Evolutionary conservation across 768 basidiomycete species (phyloP), one percentile per base, ranked within the genome.

Genomic region (Suillus variegatus): DNA sequence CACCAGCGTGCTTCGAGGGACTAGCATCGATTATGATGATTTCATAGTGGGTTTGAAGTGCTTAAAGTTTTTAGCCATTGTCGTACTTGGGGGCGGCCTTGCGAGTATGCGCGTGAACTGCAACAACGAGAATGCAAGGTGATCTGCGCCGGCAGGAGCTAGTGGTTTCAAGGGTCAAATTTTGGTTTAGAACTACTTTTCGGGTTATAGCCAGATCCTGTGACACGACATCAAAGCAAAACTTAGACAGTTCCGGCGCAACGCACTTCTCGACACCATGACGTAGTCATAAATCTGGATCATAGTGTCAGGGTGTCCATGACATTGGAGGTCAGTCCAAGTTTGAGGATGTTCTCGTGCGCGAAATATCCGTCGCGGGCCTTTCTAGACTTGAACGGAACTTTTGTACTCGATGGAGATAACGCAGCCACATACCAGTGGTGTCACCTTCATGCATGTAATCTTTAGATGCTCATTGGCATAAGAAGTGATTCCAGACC

Each of bases 351-450:
- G 9, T 49, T 16, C 7, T 18, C 25, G 16, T 14, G 14, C 16
- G 16, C 65, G 56, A 73, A 75, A 47, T 76, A 75, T 4, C 72
- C 70, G 44, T 78, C 70, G 12, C 58, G 55, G 60, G 66, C 62
- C 47, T 72, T 71, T 13, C 73, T 75, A n/a, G 67, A 64, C 36
- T 66, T 60, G 62, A 78, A 75, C 2, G 74, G 36, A 10, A 75
- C 66, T 4, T 63, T 70, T 69, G 35, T 16, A 52, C 6, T 65
- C 57, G 6, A 71, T 77, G 68, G 1, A 35, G 63, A 18, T 71
- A 75, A 14, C 14, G 38, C 14, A 78, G 52, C 71, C 72, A 78
- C 10, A 74, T 73, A 65, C 72, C 9, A 54, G 18, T 18, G 16
- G 8, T 28, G 18, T 28, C 13, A 0, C n/a, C 22, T 18, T 16